A percentile compares a stretch with the other conserved stretches of the same genome.
Conservation (phyloP, 257 asterid species). For the Nicotiana paniculata region DNA sequence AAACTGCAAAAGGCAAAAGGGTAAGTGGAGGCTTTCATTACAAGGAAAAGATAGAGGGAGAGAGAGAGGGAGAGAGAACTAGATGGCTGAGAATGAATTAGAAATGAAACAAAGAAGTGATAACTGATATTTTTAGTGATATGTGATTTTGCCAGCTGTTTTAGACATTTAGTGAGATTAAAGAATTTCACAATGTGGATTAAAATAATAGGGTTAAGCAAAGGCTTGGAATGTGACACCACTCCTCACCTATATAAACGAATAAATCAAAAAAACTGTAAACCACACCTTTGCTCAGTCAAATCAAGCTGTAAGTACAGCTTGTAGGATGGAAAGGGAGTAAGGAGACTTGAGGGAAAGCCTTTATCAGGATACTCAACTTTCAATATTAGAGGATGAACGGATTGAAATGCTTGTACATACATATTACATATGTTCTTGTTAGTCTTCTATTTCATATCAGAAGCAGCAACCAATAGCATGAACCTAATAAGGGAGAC, state of each 20-base stretch:
- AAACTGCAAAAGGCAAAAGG: too few relatives aligned
- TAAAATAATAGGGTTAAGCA: not conserved
- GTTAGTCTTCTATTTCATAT: not conserved
- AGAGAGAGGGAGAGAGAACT: not conserved
- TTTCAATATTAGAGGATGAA: not conserved
- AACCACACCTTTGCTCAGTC: not conserved
- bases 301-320: not conserved
- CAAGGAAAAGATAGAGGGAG: too few relatives aligned
- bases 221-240: not conserved
- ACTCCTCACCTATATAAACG: not conserved
- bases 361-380: not conserved
- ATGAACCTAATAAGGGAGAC: not conserved
- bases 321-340: not conserved
- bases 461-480: not conserved
- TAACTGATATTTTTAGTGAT: not conserved
- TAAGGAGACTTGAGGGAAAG: not conserved
- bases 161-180: not conserved
- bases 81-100: not conserved
- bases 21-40: too few relatives aligned
- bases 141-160: not conserved
- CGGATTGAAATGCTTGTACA: not conserved
- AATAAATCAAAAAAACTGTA: not conserved
- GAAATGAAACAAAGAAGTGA: not conserved
- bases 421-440: not conserved
- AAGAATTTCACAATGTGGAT: not conserved